Evolutionary conservation across 2,329 filamentous ascomycete species (phyloP), one percentile per base, ranked within the genome.

Genomic region (Metarhizium humberi): DNA sequence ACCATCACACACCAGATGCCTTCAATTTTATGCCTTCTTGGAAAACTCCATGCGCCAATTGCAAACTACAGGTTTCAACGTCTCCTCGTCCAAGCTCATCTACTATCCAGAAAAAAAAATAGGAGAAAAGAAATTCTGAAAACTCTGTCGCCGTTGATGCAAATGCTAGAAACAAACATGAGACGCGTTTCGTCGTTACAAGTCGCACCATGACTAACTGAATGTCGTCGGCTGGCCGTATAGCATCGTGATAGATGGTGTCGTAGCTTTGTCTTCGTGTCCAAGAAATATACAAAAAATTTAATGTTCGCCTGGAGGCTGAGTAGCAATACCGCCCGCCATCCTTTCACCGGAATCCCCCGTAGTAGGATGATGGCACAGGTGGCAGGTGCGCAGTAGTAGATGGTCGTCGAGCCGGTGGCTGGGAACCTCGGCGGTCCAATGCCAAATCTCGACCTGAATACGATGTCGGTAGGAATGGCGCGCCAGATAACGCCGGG

Each of bases 191-290:
- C 38, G 42, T 40, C 38, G 25, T 46, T 30, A 49, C 29, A 29
- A 32, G 20, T 34, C 34, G 30, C 34, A 38, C 20, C 25, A 25
- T 25, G 25, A 4, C 5, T 25, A 20, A 14, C 36, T 14, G 29
- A 29, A 50, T 32, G 20, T 54, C 42, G 36, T 52, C 42, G 18
- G 18, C 32, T 42, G 34, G 42, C 36, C 36, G 42, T 25, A 20
- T 20, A 30, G 18, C 10, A 11, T n/a, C 47, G 13, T 36, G 34
- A 25, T 54, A 38, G 32, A 36, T 49, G 16, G 11, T 54, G 42
- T 54, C 49, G 52, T 56, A 48, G 47, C 25, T 48, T 51, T 52
- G 49, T 54, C 13, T 54, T 51, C 13, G 55, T 25, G 16, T 47
- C 16, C 14, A 32, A 14, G 32, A 25, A 51, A 34, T 51, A 43